These are phyloP conservation scores for Brassica balearica DNA, from an alignment of 441 rosid species.

Conservation along the genomic window DNA sequence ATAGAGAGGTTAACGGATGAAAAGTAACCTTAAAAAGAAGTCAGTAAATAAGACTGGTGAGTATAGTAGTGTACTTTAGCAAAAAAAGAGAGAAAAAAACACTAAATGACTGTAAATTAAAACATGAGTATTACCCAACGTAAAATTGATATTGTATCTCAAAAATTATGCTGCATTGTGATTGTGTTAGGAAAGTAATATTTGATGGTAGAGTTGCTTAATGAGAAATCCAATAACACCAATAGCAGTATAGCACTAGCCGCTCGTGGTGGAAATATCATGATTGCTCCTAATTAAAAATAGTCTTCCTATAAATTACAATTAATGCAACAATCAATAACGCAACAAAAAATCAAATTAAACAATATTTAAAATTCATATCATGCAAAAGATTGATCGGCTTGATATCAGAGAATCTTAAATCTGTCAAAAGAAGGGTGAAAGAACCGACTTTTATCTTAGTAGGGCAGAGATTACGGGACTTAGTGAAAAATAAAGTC, in stretches of 20 bases:
- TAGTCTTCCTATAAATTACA: not conserved
- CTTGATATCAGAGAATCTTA: slow-evolving; percentile 11
- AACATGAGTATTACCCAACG: no score
- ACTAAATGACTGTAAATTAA: no score
- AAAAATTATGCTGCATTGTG: no score
- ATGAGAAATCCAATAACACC: slow-evolving; percentile 31
- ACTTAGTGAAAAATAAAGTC: slow-evolving; percentile 42
- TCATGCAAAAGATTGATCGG: slow-evolving; percentile 36
- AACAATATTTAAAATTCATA: not conserved
- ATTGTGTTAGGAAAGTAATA: no score
- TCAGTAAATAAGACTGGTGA: no score
- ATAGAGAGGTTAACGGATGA: no score
- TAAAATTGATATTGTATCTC: no score
- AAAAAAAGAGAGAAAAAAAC: no score
- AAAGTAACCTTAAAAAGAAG: no score
- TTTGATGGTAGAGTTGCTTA: slow-evolving; percentile 1
- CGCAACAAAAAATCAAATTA: slow-evolving; percentile 17
- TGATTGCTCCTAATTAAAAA: slow-evolving; percentile 24
- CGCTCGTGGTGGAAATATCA: slow-evolving; percentile 35
- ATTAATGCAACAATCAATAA: slow-evolving; percentile 17
- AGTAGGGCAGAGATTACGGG: slow-evolving; percentile 43
- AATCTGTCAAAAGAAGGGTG: slow-evolving; percentile 34
- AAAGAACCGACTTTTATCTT: slow-evolving; percentile 34
- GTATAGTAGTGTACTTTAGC: no score
- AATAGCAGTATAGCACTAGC: slow-evolving; percentile 30